Base-by-base conservation (phyloP, 495 filamentous ascomycete genomes). In the Sabuloglossum arenarium region DNA sequence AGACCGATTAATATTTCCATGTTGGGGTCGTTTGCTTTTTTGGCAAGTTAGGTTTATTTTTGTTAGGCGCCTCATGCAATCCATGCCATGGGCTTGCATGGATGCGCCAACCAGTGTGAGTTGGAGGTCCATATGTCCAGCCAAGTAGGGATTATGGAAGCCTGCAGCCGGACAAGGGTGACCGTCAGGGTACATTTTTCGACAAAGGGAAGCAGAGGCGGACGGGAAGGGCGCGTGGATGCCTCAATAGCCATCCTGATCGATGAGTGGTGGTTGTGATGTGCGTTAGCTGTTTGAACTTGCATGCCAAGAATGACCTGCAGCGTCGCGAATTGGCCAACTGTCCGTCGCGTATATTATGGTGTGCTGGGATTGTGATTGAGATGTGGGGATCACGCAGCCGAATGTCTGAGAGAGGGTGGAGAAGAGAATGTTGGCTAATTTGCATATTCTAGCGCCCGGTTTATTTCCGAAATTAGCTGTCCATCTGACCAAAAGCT, bases 21-120 rank as follows among this genome's bases (percentile, higher is more conserved):
- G 28, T 28, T 27, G 47, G 47, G 47, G 24, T 27, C 25, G 28
- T 51, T 51, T 21, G 47, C 21, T 14, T 28, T 29, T 28, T 51
- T 51, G 47, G 23, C 47, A 6, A 60, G n/a, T 57, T 51, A 32
- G 27, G 8, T 43, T 55, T 60, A 60, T 60, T 60, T 60, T 60
- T 47, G 59, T 47, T 32, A 34, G 34, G 59, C 59, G 59, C 59
- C 56, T 54, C 54, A 60, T 58, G 49, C 53, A 53, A 52, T 37
- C 39, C 47, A 37, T 55, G 54, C 54, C 54, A 21, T 46, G 3
- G 47, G 47, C 47, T 51, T 51, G 47, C 47, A 51, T 24, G 5
- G 45, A 49, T 23, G 30, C 49, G 59, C 55, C 59, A 60, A 58
- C 56, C 59, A 14, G 3, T 43, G 39, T 43, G 39, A 4, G 39